A percentile compares a stretch with the other conserved stretches of the same genome.
Conservation (phyloP, 2,329 filamentous ascomycete species). For the Venturia nashicola region DNA sequence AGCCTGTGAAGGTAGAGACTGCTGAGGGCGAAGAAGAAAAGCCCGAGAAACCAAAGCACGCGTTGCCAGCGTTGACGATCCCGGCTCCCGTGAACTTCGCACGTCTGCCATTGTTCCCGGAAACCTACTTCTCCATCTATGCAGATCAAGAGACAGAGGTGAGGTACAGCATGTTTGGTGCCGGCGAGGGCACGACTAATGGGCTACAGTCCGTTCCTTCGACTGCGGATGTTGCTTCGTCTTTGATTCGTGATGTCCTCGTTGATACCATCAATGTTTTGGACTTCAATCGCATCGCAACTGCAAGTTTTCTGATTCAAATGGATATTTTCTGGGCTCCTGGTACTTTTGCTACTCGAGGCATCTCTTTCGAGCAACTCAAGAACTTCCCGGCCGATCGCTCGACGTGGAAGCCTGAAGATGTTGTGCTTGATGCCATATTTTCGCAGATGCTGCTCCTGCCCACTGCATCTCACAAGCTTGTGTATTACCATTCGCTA, state of each 20-base stretch:
- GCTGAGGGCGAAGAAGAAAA: conserved; percentile 41
- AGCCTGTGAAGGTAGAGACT: conserved; percentile 50
- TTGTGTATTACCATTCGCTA: conserved; percentile 92
- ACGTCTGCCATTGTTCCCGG: conserved; percentile 69
- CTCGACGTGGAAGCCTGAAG: conserved; percentile 92
- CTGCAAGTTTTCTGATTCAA: conserved; percentile 83
- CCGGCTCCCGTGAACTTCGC: conserved; percentile 67
- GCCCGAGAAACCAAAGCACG: conserved; percentile 48
- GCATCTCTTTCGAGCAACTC: conserved; percentile 83
- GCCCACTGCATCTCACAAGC: conserved; percentile 77
- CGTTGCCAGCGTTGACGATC: conserved; percentile 62
- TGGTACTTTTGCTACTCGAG: conserved; percentile 83
- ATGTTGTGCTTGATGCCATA: conserved; percentile 92
- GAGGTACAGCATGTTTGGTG: conserved; percentile 10
- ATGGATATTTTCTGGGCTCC: conserved; percentile 89
- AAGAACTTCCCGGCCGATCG: conserved; percentile 51
- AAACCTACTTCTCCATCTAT: conserved; percentile 90
- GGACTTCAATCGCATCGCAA: conserved; percentile 79
- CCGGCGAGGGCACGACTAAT: conserved; percentile 3
- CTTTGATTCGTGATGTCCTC: conserved; percentile 72
- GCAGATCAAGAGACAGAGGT: conserved; percentile 66
- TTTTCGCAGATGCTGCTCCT: conserved; percentile 91
- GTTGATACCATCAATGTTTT: conserved; percentile 90
- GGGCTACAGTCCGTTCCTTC: conserved; percentile 59
- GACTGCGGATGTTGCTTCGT: conserved; percentile 62